Conservation (phyloP, 2,329 filamentous ascomycete species). For the Penicillium freii region DNA sequence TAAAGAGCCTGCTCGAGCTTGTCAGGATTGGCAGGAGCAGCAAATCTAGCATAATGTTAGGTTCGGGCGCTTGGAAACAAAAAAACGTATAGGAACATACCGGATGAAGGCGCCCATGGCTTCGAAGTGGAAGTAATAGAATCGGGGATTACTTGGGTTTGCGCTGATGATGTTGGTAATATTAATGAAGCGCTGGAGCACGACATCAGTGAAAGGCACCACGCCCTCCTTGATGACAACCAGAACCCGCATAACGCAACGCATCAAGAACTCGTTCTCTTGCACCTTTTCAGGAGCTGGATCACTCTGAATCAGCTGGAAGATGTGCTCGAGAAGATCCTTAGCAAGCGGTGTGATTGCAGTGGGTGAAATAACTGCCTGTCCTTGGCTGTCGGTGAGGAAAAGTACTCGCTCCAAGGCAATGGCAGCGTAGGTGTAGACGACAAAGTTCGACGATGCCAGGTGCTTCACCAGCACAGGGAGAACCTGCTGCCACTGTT, state of each 20-base stretch:
- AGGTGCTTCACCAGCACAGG: conserved; percentile 88
- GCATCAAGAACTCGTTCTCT: conserved; percentile 98
- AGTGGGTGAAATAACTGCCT: conserved; percentile 74
- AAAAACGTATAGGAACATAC: conserved; percentile 32
- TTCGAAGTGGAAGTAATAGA: conserved; percentile 99
- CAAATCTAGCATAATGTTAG: conserved; percentile 50
- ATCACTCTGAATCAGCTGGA: conserved; percentile 85
- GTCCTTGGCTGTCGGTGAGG: conserved; percentile 71
- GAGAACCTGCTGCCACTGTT: conserved; percentile 88
- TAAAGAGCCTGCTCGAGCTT: conserved; percentile 80
- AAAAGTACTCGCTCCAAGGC: conserved; percentile 91
- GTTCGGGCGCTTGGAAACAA: not conserved
- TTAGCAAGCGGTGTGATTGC: conserved; percentile 80
- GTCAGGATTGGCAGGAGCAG: conserved; percentile 64
- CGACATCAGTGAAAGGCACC: conserved; percentile 68
- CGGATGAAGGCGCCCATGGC: conserved; percentile 84
- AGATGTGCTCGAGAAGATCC: conserved; percentile 83
- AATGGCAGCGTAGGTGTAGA: conserved; percentile 96
- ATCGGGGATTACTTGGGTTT: conserved; percentile 95
- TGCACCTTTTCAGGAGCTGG: conserved; percentile 86
- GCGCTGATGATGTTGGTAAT: conserved; percentile 90
- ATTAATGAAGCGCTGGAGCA: conserved; percentile 79
- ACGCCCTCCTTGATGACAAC: conserved; percentile 88
- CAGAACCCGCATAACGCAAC: conserved; percentile 94
- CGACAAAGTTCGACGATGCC: conserved; percentile 86